Base-by-base conservation (phyloP, 179 eudicot genomes). In the Beta macrorhiza region DNA sequence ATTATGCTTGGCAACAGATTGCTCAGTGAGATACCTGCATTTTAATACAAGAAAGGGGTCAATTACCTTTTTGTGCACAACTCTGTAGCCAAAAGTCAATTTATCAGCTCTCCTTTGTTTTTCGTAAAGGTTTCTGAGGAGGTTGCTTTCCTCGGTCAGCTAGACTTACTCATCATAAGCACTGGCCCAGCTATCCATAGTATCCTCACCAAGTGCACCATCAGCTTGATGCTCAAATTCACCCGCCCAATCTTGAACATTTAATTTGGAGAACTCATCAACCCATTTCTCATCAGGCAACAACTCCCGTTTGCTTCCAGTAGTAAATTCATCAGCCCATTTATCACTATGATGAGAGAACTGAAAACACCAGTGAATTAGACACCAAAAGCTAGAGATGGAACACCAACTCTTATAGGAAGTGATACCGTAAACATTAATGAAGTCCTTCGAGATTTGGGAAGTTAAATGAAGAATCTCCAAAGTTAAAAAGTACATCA, bases 131-230 rank as follows among this genome's bases (percentile, higher is more conserved):
- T 58, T 13, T 16, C 11, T 74, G 17, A 22, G 15, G 25, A 7
- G 16, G 61, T 61, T 5, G 29, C 59, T 58, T 37, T 37, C 63
- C 47, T 59, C 56, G 72, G 51, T 42, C 73, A 75, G 62, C 20
- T 74, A 51, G 37, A 91, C 98, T 90, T 96, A 96, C 99, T 96
- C 98, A 84, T 96, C 97, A 87, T 91, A 96, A 58, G 96, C 92
- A 84, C 89, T 83, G 57, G 94, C 97, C 99, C 97, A 96, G 83
- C 87, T 81, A 84, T 90, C 89, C 37, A 85, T 84, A 80, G 93
- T 85, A 82, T 78, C 87, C 22, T 92, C 98, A 75, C 91, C 93
- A 58, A 89, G 25, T 70, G 85, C 87, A 80, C 93, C 93, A 83
- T 89, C 93, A 81, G 93, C 83, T 83, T 93, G 97, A 58, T 85